Evolutionary conservation across 106 monocot species (phyloP).

Genomic region (Allium fistulosum): DNA sequence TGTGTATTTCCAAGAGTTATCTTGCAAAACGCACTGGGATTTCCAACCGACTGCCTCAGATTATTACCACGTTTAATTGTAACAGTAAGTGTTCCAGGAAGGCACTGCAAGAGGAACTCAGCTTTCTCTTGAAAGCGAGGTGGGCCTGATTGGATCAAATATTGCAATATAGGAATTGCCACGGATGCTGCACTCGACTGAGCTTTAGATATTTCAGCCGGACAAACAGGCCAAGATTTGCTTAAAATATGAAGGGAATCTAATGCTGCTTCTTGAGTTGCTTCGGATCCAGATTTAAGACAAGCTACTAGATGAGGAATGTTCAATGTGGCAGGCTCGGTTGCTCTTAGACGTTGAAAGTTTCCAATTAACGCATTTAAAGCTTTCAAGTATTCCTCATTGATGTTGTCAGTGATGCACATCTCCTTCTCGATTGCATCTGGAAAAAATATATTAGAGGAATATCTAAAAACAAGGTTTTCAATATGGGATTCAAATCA

Average conservation of each 20-base stretch:
- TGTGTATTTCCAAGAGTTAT: constrained; percentile 82
- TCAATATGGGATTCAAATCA: no score
- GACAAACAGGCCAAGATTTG: constrained; percentile 96
- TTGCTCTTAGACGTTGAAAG: constrained; percentile 87
- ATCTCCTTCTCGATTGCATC: constrained; percentile 97
- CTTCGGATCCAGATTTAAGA: constrained; percentile 84
- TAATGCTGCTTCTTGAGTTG: constrained; percentile 90
- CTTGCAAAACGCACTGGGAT: constrained; percentile 91
- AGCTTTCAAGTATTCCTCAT: constrained; percentile 93
- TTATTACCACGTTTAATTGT: constrained; percentile 92
- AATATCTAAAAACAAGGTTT: no score
- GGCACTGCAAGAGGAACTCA: constrained; percentile 90
- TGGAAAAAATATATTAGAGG: constrained; percentile 13
- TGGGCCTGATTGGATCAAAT: constrained; percentile 95
- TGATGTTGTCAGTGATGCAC: constrained; percentile 65
- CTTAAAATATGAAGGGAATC: constrained; percentile 86
- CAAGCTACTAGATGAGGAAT: constrained; percentile 94
- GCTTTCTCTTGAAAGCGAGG: constrained; percentile 98
- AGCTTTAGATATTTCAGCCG: constrained; percentile 91
- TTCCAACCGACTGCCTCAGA: constrained; percentile 92
- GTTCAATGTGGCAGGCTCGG: constrained; percentile 88
- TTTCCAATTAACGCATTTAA: constrained; percentile 79
- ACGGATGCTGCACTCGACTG: constrained; percentile 96
- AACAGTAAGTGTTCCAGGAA: constrained; percentile 86
- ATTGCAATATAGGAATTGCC: constrained; percentile 90